These are phyloP conservation scores for Hypsizygus marmoreus DNA, from an alignment of 768 basidiomycete genomes.

Conservation along the genomic window DNA sequence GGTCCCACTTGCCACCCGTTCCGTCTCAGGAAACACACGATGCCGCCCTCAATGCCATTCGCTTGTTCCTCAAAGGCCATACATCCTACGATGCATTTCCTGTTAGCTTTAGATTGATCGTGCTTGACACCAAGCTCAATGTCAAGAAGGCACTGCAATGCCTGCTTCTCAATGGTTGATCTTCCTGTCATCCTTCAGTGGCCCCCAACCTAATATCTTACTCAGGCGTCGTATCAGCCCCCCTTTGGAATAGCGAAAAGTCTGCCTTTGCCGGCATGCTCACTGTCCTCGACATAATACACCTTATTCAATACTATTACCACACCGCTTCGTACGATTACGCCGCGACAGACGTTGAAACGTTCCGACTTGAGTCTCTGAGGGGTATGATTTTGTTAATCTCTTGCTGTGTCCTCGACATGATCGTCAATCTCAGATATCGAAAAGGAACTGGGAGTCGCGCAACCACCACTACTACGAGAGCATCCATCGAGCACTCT, in stretches of 20 bases:
- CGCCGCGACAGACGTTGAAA: conserved; percentile 89
- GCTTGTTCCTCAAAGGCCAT: conserved; percentile 80
- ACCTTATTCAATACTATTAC: conserved; percentile 98
- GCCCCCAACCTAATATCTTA: conserved; percentile 11
- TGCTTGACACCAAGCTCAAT: conserved; percentile 92
- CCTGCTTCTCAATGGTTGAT: conserved; percentile 74
- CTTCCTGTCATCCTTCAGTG: conserved; percentile 5
- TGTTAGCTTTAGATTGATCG: conserved; percentile 94
- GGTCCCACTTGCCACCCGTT: conserved; percentile 60
- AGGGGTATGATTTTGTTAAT: conserved; percentile 57
- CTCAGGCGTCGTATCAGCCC: conserved; percentile 94
- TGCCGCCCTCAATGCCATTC: conserved; percentile 66
- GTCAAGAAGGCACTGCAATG: conserved; percentile 95
- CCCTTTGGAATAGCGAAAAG: conserved; percentile 94
- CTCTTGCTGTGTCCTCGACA: conserved; percentile 1
- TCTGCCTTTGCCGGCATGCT: conserved; percentile 98
- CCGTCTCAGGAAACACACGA: conserved; percentile 66
- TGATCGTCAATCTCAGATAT: conserved; percentile 62
- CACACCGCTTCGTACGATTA: conserved; percentile 82
- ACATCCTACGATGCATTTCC: conserved; percentile 97
- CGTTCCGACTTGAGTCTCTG: conserved; percentile 83
- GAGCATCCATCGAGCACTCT: conserved; percentile 89
- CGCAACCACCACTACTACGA: conserved; percentile 84
- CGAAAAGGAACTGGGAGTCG: conserved; percentile 89
- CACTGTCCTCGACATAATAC: conserved; percentile 98